Evolutionary conservation across 139 green algal species (phyloP), one percentile per base, ranked within the genome.

Genomic region (Coccomyxa sp.): DNA sequence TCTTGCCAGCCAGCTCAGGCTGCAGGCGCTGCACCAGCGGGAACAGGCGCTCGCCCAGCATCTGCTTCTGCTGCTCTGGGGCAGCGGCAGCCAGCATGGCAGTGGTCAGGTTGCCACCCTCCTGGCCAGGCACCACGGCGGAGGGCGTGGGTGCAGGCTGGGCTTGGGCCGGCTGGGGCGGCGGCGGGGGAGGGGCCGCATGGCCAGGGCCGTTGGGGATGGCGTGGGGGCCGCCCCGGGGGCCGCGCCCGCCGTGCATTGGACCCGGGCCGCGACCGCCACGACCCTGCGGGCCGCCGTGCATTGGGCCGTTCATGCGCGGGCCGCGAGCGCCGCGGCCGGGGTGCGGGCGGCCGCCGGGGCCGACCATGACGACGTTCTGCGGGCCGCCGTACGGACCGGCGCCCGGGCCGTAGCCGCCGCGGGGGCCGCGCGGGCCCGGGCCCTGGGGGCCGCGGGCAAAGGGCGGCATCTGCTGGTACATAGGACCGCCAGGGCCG

Each of bases 41-140:
- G 91, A 96, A 98, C 79, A 98, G 89, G 77, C 91, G 88, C 93
- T 98, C 95, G 75, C 95, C 95, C 67, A 98, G 90, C 87, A 98
- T 94, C 88, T 94, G 89, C 93, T 97, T 96, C 89, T 98, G 94
- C 87, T 94, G 87, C 88, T 96, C 94, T 13, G 92, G 90, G 27
- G 90, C 79, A 11, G 95, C 94, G 18, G 92, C 87, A 18, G 94
- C 95, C 84, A 97, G 91, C 86, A 94, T 92, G 74, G 93, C 93
- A 18, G 92, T 88, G 18, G 89, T 93, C 58, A 91, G 87, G 18
- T 82, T 51, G 58, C 76, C 82, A 63, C 79, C 85, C 60, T 86
- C 78, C 81, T 87, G 83, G 31, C 82, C 83, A 28, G 88, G 87
- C 58, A 85, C 82, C 23, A 85, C 81, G 21, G 81, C 83, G 58